phyloP scores from a whole-genome alignment of 2,329 filamentous ascomycete species.

The Colletotrichum coccodes region DNA sequence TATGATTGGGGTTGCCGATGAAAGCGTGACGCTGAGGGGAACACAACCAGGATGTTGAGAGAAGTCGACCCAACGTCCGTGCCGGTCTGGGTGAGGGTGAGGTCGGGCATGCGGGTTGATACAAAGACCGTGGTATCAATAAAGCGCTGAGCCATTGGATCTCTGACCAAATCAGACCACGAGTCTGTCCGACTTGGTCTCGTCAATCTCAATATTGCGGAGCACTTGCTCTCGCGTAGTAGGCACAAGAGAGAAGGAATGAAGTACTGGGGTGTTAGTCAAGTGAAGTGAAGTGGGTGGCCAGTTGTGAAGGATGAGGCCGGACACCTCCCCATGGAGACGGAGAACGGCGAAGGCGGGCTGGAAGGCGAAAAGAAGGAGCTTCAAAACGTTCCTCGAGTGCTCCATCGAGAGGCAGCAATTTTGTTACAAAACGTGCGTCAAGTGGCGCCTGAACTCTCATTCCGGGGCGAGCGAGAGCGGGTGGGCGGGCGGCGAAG shows the following conservation, averaged over 20 bases:
- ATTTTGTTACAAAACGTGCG: constrained; percentile 49
- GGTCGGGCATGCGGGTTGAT: background rate
- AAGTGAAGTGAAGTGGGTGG: background rate
- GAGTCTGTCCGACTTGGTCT: background rate
- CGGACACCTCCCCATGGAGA: constrained; percentile 10
- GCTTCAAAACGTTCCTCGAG: constrained; percentile 39
- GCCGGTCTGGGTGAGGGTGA: background rate
- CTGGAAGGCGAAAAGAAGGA: constrained; percentile 23
- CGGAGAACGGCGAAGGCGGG: constrained; percentile 3
- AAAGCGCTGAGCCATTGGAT: constrained; percentile 1
- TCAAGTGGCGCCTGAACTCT: constrained; percentile 47
- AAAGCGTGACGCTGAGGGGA: background rate
- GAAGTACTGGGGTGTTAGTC: background rate
- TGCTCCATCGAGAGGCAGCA: constrained; percentile 40
- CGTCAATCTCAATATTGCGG: constrained; percentile 11
- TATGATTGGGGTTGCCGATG: background rate
- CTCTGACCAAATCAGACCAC: constrained; percentile 3
- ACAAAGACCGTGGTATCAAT: constrained; percentile 7
- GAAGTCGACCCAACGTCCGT: constrained; percentile 10
- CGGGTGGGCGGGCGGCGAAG: constrained; percentile 10
- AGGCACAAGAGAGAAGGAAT: background rate
- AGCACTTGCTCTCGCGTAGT: background rate
- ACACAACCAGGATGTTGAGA: background rate
- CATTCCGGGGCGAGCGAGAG: constrained; percentile 17
- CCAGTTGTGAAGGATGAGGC: background rate